phyloP scores from a whole-genome alignment of 495 filamentous ascomycete genomes.

The Tuber magnatum region DNA sequence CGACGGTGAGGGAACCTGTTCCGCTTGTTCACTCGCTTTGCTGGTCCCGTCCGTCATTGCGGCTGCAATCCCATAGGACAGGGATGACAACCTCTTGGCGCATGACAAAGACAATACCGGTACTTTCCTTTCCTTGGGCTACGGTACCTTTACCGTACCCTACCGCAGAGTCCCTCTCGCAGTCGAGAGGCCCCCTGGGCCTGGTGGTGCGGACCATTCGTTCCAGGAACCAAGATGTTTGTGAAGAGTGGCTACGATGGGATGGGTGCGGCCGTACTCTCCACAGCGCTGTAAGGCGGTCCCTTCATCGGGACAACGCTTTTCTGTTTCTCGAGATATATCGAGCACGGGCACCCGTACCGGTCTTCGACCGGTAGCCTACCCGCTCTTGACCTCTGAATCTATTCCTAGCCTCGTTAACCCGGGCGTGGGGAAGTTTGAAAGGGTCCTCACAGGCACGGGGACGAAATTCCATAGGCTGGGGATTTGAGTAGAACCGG shows the following conservation, averaged over 20 bases:
- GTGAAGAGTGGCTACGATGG: background rate
- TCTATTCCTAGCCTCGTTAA: background rate
- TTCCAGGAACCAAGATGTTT: background rate
- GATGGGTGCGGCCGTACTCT: background rate
- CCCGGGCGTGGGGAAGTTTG: background rate
- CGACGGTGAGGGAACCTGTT: background rate
- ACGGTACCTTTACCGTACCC: constrained; percentile 16
- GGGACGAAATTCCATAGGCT: background rate
- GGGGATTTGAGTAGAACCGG: background rate
- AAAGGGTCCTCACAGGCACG: background rate
- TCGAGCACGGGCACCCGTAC: background rate
- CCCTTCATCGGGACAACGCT: background rate
- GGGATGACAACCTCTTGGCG: constrained; percentile 17
- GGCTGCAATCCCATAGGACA: background rate
- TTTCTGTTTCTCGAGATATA: background rate
- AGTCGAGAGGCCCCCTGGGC: background rate
- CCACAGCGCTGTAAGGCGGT: background rate
- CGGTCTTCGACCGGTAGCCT: background rate
- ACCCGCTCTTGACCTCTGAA: background rate
- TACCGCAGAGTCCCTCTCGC: constrained; percentile 10
- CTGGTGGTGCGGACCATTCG: background rate
- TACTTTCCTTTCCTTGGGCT: constrained; percentile 6
- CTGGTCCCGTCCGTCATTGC: background rate
- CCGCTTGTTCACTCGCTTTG: background rate
- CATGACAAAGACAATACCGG: constrained; percentile 23